These are phyloP conservation scores for Solanum chacoense DNA, from an alignment of 305 asterid genomes.

Conservation along the genomic window DNA sequence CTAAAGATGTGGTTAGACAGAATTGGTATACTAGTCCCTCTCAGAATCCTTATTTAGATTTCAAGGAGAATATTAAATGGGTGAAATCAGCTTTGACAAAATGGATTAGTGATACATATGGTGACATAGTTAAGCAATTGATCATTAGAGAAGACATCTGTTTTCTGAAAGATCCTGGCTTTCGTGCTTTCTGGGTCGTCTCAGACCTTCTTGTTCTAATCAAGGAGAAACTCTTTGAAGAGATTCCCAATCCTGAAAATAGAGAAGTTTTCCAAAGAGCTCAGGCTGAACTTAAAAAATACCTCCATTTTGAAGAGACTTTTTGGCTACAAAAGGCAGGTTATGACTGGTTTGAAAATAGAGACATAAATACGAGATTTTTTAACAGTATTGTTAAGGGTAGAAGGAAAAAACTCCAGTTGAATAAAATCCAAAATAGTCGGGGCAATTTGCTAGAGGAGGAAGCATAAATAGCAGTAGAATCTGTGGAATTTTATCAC, in stretches of 20 bases:
- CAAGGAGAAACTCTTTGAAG: neutral
- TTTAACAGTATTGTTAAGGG: neutral
- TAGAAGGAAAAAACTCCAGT: neutral
- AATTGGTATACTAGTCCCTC: neutral
- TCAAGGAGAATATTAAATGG: neutral
- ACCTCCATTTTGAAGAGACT: neutral
- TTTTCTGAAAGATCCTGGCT: no score
- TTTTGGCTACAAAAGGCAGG: neutral
- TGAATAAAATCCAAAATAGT: neutral
- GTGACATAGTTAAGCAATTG: neutral
- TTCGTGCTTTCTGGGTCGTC: no score
- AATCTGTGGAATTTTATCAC: neutral
- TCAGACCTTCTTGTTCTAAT: no score
- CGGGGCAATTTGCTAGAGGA: neutral
- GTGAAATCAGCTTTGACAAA: neutral
- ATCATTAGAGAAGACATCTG: neutral
- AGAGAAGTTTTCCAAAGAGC: neutral
- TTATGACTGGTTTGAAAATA: neutral
- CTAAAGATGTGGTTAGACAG: neutral
- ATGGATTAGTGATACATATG: neutral
- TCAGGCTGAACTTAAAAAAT: neutral
- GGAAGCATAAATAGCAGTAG: neutral
- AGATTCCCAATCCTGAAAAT: neutral
- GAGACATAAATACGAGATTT: neutral
- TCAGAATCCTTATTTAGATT: neutral